Evolutionary conservation across 768 basidiomycete genomes (phyloP).

Genomic region (Hygrophorus pudorinus): DNA sequence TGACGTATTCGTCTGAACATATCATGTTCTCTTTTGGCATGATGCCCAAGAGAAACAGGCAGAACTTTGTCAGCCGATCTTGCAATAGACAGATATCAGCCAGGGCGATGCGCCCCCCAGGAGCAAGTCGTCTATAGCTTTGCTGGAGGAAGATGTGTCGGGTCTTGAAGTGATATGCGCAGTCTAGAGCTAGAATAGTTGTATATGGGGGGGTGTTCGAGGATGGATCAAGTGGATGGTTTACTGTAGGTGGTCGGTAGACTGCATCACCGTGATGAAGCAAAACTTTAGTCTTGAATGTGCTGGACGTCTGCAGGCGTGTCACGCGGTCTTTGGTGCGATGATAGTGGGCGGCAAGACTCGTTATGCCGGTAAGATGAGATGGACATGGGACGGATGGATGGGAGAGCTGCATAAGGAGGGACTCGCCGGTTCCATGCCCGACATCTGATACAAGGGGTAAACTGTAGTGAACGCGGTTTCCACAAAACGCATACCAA

Average conservation of each 20-base stretch:
- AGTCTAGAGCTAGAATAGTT: constrained; percentile 52
- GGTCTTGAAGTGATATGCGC: constrained; percentile 58
- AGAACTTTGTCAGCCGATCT: constrained; percentile 15
- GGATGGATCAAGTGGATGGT: constrained; percentile 37
- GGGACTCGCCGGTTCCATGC: constrained; percentile 58
- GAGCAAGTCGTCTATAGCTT: constrained; percentile 31
- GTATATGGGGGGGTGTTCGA: constrained; percentile 25
- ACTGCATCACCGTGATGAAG: constrained; percentile 46
- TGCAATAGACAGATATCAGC: constrained; percentile 50
- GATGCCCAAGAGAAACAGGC: constrained; percentile 24
- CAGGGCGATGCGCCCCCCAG: constrained; percentile 45
- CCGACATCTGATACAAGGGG: constrained; percentile 42
- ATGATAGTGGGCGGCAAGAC: constrained; percentile 35
- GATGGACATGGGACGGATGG: constrained; percentile 36
- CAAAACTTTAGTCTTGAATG: constrained; percentile 20
- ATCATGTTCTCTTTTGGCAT: constrained; percentile 44
- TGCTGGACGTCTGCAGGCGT: constrained; percentile 4
- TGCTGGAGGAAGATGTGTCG: constrained; percentile 44
- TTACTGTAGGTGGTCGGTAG: constrained; percentile 16
- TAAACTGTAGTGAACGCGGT: constrained; percentile 2
- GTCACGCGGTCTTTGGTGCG: constrained; percentile 34
- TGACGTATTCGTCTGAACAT: constrained; percentile 33
- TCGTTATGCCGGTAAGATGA: constrained; percentile 48
- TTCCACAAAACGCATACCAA: constrained; percentile 30
- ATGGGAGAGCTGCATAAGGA: constrained; percentile 42